Evolutionary conservation across 169 alveolate genomes (phyloP).

Genomic region (Cyclospora cayetanensis): DNA sequence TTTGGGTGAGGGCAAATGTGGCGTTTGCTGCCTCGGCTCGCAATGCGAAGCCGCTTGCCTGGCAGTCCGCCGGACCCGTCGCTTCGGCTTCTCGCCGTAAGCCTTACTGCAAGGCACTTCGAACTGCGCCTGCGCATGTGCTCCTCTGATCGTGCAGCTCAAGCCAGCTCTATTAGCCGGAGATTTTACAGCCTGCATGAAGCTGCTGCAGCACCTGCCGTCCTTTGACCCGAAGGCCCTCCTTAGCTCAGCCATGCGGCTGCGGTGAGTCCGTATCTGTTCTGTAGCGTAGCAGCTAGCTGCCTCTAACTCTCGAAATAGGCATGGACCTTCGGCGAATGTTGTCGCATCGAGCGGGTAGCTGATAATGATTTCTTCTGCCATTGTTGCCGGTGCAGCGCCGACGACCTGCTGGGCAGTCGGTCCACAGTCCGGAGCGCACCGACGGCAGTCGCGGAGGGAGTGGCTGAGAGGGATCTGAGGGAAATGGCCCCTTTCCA

Average conservation of each 20-base stretch:
- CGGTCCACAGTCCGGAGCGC: not conserved
- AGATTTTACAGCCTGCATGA: constrained; percentile 73
- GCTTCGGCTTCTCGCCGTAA: not conserved
- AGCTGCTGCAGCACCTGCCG: constrained; percentile 74
- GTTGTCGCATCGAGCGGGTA: not conserved
- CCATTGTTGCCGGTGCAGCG: not conserved
- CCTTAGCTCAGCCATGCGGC: constrained; percentile 57
- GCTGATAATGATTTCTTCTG: not conserved
- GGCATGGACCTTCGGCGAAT: not conserved
- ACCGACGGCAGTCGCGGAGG: not conserved
- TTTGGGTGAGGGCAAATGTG: constrained; percentile 48
- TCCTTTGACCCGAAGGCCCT: constrained; percentile 72
- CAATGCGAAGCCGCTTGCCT: not conserved
- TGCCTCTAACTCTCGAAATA: not conserved
- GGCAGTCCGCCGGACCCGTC: not conserved
- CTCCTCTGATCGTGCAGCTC: constrained; percentile 51
- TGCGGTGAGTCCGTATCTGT: constrained; percentile 2
- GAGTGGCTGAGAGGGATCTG: constrained; percentile 3
- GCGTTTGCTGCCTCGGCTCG: not conserved
- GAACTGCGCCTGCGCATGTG: not conserved
- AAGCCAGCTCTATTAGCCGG: constrained; percentile 70
- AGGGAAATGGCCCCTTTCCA: constrained; percentile 51
- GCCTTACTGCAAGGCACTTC: not conserved
- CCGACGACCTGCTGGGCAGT: constrained; percentile 27
- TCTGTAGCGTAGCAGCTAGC: not conserved